Conservation (phyloP, 2,329 filamentous ascomycete species). For the Alternaria alternata region DNA sequence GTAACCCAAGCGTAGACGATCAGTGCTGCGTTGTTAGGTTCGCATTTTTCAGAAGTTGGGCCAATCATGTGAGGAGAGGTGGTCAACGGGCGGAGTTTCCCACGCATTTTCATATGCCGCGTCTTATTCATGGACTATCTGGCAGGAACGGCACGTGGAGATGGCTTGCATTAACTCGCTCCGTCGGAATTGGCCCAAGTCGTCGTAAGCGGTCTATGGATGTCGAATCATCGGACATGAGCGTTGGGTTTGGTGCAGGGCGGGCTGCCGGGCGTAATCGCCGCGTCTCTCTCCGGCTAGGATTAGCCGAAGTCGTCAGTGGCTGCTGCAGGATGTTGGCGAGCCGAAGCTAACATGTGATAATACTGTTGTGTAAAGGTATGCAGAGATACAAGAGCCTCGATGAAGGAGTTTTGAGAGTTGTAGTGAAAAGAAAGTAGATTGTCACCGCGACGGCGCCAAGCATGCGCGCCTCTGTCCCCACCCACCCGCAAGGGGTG, state of each 20-base stretch:
- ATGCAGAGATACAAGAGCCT: background rate
- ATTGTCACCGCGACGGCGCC: background rate
- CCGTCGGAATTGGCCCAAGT: constrained; percentile 4
- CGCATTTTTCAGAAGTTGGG: constrained; percentile 7
- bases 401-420: background rate
- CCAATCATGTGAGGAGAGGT: constrained; percentile 16
- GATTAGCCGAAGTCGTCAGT: constrained; percentile 11
- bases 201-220: background rate
- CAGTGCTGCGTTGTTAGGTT: constrained; percentile 16
- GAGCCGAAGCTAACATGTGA: constrained; percentile 1
- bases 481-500: background rate
- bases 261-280: constrained; percentile 9
- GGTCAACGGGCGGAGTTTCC: constrained; percentile 6
- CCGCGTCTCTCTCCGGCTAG: constrained; percentile 5
- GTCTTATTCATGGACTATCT: constrained; percentile 11
- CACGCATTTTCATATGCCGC: constrained; percentile 11
- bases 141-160: constrained; percentile 1
- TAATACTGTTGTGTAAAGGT: background rate
- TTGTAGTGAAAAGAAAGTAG: background rate
- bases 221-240: background rate
- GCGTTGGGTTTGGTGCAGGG: constrained; percentile 1
- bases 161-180: constrained; percentile 10
- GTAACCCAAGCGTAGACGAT: constrained; percentile 17
- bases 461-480: constrained; percentile 1
- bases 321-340: constrained; percentile 5